Conservation (phyloP, 1,284 basidiomycete species). For the Trichosporon sp. region DNA sequence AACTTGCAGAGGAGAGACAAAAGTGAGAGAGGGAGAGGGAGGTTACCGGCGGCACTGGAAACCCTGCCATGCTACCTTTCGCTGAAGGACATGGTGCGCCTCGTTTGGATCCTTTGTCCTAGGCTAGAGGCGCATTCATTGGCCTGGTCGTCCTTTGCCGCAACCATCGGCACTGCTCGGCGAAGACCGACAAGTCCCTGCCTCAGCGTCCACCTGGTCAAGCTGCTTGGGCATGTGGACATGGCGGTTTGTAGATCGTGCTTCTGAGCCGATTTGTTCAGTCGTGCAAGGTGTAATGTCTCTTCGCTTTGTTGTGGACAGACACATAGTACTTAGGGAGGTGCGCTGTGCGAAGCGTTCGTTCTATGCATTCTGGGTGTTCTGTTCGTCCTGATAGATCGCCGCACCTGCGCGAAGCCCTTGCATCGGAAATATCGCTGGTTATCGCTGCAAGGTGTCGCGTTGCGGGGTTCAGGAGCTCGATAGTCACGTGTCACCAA, state of each 20-base stretch:
- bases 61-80: neutral
- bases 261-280: neutral
- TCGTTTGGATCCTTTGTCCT: neutral
- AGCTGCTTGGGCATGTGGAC: neutral
- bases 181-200: neutral
- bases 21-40: neutral
- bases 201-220: neutral
- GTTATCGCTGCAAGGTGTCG: neutral
- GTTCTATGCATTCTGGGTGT: neutral
- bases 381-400: neutral
- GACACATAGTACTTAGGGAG: too few relatives aligned
- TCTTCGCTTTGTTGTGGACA: too few relatives aligned
- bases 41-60: neutral
- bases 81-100: neutral
- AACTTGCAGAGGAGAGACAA: neutral
- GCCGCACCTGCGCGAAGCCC: neutral
- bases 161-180: constrained; percentile 4
- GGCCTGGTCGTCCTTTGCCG: neutral
- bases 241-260: neutral
- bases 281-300: neutral
- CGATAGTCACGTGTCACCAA: neutral
- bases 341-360: neutral
- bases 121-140: neutral
- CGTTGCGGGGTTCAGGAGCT: neutral
- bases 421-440: constrained; percentile 1